Evolutionary conservation across 148 eudicot genomes (phyloP).

Genomic region (Nyssa sinensis): DNA sequence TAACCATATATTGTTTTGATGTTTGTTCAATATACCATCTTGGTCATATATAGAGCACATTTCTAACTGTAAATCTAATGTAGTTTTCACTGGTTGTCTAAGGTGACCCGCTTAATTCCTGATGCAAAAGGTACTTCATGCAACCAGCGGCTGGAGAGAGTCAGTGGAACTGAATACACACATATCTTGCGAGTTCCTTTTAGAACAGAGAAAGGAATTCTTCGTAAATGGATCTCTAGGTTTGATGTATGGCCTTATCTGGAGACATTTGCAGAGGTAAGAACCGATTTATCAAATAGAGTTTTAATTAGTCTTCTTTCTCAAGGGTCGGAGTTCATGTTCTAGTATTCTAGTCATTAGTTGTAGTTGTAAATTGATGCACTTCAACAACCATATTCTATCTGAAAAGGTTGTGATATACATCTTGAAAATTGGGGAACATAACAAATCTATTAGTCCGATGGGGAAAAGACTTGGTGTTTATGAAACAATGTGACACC

Average conservation of each 20-base stretch:
- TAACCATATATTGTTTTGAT: not conserved
- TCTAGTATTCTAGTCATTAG: not conserved
- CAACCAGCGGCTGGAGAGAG: slow-evolving; percentile 84
- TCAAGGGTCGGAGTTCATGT: not conserved
- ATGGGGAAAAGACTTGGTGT: no score
- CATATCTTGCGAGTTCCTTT: slow-evolving; percentile 92
- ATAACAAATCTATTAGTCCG: not conserved
- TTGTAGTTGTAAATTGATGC: not conserved
- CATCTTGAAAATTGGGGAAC: not conserved
- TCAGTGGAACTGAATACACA: slow-evolving; percentile 75
- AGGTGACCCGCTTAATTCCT: slow-evolving; percentile 92
- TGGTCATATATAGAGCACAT: not conserved
- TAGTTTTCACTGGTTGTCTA: slow-evolving; percentile 13
- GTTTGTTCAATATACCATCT: not conserved
- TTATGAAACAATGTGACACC: not conserved
- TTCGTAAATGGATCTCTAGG: slow-evolving; percentile 94
- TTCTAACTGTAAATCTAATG: slow-evolving; percentile 8
- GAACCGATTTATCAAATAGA: not conserved
- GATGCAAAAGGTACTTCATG: slow-evolving; percentile 97
- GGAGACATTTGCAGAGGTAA: slow-evolving; percentile 87
- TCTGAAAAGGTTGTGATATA: not conserved
- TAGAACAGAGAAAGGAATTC: slow-evolving; percentile 77
- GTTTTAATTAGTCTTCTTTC: not conserved
- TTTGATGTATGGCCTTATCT: slow-evolving; percentile 98
- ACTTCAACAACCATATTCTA: not conserved